These are phyloP conservation scores for Spergularia bocconei DNA, from an alignment of 148 eudicot species.

Conservation along the genomic window DNA sequence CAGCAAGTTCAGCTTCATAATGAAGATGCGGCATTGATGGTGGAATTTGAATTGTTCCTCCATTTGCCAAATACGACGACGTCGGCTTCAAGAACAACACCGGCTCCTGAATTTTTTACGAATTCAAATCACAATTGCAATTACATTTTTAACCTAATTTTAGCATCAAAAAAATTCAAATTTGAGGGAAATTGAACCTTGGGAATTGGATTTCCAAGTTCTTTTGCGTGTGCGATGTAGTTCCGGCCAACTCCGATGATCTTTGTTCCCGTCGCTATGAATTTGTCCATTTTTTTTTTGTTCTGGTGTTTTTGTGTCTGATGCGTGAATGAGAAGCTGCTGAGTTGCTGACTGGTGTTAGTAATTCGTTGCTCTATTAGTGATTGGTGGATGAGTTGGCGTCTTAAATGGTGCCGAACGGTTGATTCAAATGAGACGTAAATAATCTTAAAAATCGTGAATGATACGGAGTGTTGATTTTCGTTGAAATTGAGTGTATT, in stretches of 20 bases:
- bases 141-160: no score
- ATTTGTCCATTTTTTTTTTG: constrained; percentile 37
- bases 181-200: constrained; percentile 14
- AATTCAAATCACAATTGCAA: neutral
- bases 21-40: constrained; percentile 67
- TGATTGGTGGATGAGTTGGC: no score
- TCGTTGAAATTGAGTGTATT: no score
- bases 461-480: no score
- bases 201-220: constrained; percentile 82
- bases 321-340: no score
- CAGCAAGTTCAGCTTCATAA: constrained; percentile 93
- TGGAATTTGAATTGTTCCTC: constrained; percentile 86
- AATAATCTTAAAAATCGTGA: no score
- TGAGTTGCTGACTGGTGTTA: no score
- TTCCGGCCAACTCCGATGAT: constrained; percentile 85
- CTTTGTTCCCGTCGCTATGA: constrained; percentile 66
- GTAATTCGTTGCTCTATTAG: no score
- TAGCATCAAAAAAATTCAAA: neutral
- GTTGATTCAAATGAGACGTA: no score
- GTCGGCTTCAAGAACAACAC: constrained; percentile 94
- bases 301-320: no score
- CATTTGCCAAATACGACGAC: constrained; percentile 77
- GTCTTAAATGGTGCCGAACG: no score
- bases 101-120: constrained; percentile 48
- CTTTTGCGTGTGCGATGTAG: constrained; percentile 88